Evolutionary conservation across 1,139 yeast genomes (phyloP), one percentile per base, ranked within the genome.

Genomic region (Scheffersomyces insectosa): DNA sequence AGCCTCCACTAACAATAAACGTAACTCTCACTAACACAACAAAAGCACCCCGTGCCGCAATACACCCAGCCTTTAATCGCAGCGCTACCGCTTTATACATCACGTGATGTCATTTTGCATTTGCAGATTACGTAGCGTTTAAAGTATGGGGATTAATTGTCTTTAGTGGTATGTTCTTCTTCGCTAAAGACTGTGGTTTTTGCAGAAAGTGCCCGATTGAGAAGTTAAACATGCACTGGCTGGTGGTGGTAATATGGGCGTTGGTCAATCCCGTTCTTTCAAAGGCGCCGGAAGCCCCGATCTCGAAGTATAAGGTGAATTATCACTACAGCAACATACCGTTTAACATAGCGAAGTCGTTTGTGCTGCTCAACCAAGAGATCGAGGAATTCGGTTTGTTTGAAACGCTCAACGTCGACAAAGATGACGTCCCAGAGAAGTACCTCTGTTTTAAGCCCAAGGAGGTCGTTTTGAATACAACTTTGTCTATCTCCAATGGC

Each of bases 251-350:
- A 20, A 20, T 20, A 20, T 20, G 25, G 25, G 25, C 25, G 6
- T 20, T 20, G 25, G 25, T 20, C 8, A 20, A 20, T 7, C 25
- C 25, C 8, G 25, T 20, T 7, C 9, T 20, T 20, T 20, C 9
- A 8, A 4, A 7, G 25, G 6, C 25, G 25, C 9, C 25, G 8
- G 25, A 20, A 20, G 2, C 3, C 8, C 25, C 25, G 25, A 20
- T 20, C 25, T 20, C 46, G 37, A 48, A 51, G 38, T 47, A 49
- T 30, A 40, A 41, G 16, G 40, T 51, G 32, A 42, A 42, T 20
- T 48, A 49, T 35, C 37, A 40, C 13, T 43, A 46, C 23, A 29
- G 42, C 20, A 32, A 46, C 4, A 44, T 51, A 4, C 54, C 55
- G n/a, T 27, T 31, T n/a, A 36, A 40, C 9, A 36, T 42, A 9